phyloP scores from a whole-genome alignment of 2,329 filamentous ascomycete genomes.

The Pezicula neosporulosa region DNA sequence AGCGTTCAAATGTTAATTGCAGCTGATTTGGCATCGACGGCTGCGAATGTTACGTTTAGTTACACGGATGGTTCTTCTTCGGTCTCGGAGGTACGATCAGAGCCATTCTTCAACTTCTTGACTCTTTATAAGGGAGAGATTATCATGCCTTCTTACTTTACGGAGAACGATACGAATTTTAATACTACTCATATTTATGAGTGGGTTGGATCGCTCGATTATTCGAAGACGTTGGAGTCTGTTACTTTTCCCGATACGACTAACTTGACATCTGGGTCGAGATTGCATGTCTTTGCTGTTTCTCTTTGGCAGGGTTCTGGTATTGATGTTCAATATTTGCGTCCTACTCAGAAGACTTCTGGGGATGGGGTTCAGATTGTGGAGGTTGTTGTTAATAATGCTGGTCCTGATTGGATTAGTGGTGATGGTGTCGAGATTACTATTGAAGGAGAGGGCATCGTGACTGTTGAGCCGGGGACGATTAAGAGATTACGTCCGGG shows the following conservation, averaged over 20 bases:
- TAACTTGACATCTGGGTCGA: constrained; percentile 26
- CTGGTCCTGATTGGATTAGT: constrained; percentile 31
- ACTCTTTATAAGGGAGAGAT: constrained; percentile 43
- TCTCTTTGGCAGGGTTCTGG: constrained; percentile 34
- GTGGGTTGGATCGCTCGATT: constrained; percentile 33
- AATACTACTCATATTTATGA: constrained; percentile 44
- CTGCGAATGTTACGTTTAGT: constrained; percentile 37
- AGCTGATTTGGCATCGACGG: constrained; percentile 35
- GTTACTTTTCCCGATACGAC: constrained; percentile 38
- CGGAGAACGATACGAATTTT: constrained; percentile 34
- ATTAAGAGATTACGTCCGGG: constrained; percentile 39
- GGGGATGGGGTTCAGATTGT: constrained; percentile 34
- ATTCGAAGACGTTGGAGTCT: constrained; percentile 33
- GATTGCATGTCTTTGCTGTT: constrained; percentile 40
- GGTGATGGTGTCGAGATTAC: constrained; percentile 28
- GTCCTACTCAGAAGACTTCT: constrained; percentile 41
- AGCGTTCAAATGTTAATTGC: constrained; percentile 40
- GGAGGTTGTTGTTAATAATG: constrained; percentile 37
- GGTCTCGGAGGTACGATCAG: constrained; percentile 37
- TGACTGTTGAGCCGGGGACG: constrained; percentile 35
- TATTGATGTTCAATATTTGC: constrained; percentile 34
- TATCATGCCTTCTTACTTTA: constrained; percentile 39
- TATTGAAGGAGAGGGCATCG: constrained; percentile 35
- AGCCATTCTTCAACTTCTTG: constrained; percentile 40
- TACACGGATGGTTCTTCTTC: constrained; percentile 39